Evolutionary conservation across 2,329 filamentous ascomycete genomes (phyloP).

Genomic region (Aspergillus ibericus): DNA sequence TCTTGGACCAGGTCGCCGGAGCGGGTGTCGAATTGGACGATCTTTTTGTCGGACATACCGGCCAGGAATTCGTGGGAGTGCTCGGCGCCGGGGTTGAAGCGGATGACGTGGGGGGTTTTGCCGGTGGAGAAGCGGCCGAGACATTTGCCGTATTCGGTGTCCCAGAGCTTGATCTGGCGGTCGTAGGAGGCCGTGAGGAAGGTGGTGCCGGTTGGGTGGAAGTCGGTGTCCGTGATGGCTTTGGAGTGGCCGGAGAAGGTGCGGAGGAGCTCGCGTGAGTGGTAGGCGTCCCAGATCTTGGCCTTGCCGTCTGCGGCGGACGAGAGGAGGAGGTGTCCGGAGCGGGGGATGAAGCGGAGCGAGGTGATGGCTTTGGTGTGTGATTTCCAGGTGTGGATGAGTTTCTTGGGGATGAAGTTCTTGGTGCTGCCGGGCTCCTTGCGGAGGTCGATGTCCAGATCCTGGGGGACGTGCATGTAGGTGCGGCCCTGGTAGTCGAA

Average conservation of each 20-base stretch:
- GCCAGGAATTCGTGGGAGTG: conserved; percentile 87
- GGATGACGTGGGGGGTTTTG: conserved; percentile 91
- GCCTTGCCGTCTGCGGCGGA: conserved; percentile 88
- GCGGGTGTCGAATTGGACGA: conserved; percentile 91
- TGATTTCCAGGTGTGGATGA: conserved; percentile 84
- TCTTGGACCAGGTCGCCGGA: conserved; percentile 84
- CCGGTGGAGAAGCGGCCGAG: conserved; percentile 86
- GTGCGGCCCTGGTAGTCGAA: conserved; percentile 94
- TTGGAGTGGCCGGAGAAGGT: conserved; percentile 92
- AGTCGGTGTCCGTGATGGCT: conserved; percentile 83
- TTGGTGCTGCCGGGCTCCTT: conserved; percentile 78
- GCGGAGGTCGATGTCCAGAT: conserved; percentile 79
- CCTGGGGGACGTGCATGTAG: conserved; percentile 96
- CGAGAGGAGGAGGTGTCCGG: conserved; percentile 84
- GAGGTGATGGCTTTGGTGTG: conserved; percentile 85
- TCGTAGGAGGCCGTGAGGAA: conserved; percentile 94
- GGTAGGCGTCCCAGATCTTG: conserved; percentile 94
- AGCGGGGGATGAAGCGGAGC: conserved; percentile 82
- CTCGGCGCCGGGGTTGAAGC: conserved; percentile 81
- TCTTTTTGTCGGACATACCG: conserved; percentile 98
- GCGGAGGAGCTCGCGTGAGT: conserved; percentile 81
- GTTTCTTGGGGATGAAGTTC: conserved; percentile 93
- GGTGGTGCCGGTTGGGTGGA: conserved; percentile 76
- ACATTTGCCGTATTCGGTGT: conserved; percentile 91
- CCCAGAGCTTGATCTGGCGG: conserved; percentile 96